Evolutionary conservation across 1,284 basidiomycete genomes (phyloP).

Genomic region (Austropuccinia psidii): DNA sequence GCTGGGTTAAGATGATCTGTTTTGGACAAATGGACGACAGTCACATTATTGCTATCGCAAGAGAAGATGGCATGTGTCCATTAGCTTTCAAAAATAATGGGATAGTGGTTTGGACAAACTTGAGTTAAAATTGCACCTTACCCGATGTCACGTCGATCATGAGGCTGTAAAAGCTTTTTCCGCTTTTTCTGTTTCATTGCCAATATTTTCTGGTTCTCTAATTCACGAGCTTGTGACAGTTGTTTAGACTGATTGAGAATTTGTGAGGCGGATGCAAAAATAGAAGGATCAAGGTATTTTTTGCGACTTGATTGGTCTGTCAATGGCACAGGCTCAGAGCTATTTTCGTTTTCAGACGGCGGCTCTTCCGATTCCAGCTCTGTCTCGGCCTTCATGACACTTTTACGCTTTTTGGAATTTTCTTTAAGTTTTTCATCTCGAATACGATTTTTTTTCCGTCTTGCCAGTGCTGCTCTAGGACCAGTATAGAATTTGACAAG

Average conservation of each 20-base stretch:
- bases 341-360: neutral
- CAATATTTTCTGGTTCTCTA: neutral
- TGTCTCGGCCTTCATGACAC: neutral
- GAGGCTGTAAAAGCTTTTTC: neutral
- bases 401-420: slow-evolving; percentile 15
- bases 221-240: neutral
- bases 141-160: slow-evolving; percentile 30
- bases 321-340: neutral
- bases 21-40: slow-evolving; percentile 6
- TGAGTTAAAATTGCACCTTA: neutral
- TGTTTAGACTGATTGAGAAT: slow-evolving; percentile 19
- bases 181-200: neutral
- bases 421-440: slow-evolving; percentile 30
- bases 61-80: neutral
- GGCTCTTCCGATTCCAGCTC: neutral
- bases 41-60: slow-evolving; percentile 3
- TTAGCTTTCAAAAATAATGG: neutral
- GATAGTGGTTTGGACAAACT: neutral
- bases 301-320: neutral
- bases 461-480: slow-evolving; percentile 6
- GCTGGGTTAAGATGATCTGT: slow-evolving; percentile 12
- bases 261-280: slow-evolving; percentile 25
- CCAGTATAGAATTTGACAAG: neutral
- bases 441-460: slow-evolving; percentile 11
- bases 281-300: slow-evolving; percentile 30